phyloP scores from a whole-genome alignment of 176 grass and related monocot species.

The Juncus effusus region DNA sequence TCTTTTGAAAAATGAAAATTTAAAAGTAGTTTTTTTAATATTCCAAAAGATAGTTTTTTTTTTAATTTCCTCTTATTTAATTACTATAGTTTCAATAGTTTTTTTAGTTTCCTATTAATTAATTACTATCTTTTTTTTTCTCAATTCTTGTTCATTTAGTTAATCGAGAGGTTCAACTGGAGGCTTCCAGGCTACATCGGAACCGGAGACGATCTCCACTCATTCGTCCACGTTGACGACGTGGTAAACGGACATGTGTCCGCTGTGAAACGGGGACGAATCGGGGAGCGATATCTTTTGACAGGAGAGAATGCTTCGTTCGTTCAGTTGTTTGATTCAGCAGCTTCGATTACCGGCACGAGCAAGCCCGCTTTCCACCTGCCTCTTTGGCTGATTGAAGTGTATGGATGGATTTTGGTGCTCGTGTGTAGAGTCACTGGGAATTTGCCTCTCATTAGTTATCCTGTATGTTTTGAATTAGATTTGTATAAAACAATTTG shows the following conservation, averaged over 20 bases:
- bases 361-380: slow-evolving; percentile 59
- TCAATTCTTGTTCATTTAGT: slow-evolving; percentile 33
- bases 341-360: slow-evolving; percentile 64
- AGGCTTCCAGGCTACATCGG: slow-evolving; percentile 88
- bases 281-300: slow-evolving; percentile 84
- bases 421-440: slow-evolving; percentile 71
- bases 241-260: slow-evolving; percentile 81
- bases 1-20: not conserved
- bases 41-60: too few relatives aligned
- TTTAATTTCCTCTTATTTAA: slow-evolving; percentile 15
- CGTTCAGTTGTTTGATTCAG: slow-evolving; percentile 58
- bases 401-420: slow-evolving; percentile 93
- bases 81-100: not conserved
- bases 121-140: not conserved
- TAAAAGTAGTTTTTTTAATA: too few relatives aligned
- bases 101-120: slow-evolving; percentile 8
- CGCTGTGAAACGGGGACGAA: slow-evolving; percentile 67
- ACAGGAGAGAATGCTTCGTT: slow-evolving; percentile 76
- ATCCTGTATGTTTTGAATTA: slow-evolving; percentile 51
- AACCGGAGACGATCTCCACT: slow-evolving; percentile 60
- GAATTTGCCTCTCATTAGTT: slow-evolving; percentile 86
- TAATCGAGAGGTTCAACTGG: slow-evolving; percentile 91
- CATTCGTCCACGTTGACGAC: slow-evolving; percentile 82
- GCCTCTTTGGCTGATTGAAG: slow-evolving; percentile 64
- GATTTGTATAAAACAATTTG: not conserved